phyloP scores from a whole-genome alignment of 2,329 filamentous ascomycete genomes.

The Emydomyces testavorans region DNA sequence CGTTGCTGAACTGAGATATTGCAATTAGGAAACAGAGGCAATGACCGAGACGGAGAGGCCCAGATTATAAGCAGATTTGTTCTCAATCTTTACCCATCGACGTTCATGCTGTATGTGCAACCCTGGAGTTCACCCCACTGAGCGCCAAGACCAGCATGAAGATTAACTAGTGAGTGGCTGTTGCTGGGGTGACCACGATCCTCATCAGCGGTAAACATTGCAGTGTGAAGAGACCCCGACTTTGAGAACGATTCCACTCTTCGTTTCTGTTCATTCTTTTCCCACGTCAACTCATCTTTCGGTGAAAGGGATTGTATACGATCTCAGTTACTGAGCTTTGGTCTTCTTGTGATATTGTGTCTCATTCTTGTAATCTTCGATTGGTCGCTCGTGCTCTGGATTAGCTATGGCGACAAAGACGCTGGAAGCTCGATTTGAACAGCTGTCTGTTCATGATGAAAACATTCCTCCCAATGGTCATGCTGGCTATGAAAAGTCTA shows the following conservation, averaged over 20 bases:
- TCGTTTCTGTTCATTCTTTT: neutral
- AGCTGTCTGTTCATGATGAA: constrained; percentile 79
- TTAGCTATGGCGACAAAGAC: constrained; percentile 58
- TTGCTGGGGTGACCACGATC: constrained; percentile 6
- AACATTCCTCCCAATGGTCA: constrained; percentile 52
- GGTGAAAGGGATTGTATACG: too few relatives aligned
- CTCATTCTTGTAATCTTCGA: neutral
- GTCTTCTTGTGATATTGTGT: too few relatives aligned
- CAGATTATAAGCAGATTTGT: too few relatives aligned
- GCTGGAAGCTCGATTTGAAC: constrained; percentile 80
- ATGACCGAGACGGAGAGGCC: too few relatives aligned
- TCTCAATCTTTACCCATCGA: too few relatives aligned
- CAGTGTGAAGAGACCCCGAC: neutral
- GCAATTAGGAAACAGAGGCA: too few relatives aligned
- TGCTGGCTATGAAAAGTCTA: constrained; percentile 57
- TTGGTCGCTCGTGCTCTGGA: constrained; percentile 2
- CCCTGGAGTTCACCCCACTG: neutral
- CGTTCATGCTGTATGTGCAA: too few relatives aligned
- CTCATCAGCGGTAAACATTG: constrained; percentile 8
- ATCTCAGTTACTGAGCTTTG: too few relatives aligned
- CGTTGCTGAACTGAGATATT: neutral
- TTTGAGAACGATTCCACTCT: neutral
- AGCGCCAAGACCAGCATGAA: constrained; percentile 4
- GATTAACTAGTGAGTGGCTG: neutral
- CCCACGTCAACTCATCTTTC: too few relatives aligned